phyloP scores from a whole-genome alignment of 1,284 basidiomycete species.

The Amylostereum chailletii region DNA sequence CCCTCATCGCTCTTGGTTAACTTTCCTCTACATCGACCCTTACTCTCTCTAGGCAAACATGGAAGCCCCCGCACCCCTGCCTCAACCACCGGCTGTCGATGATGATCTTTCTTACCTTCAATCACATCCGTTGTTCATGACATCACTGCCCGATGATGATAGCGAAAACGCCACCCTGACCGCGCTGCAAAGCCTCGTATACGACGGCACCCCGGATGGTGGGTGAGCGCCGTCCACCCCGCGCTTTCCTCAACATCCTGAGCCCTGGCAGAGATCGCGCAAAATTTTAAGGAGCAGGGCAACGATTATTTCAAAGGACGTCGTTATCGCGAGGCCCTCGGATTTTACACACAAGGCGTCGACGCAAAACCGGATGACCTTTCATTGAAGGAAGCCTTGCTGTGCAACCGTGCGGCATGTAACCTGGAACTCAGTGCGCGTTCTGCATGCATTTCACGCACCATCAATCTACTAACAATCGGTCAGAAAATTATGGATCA shows the following conservation, averaged over 20 bases:
- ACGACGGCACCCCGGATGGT: conserved; percentile 94
- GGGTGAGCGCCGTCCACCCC: conserved; percentile 24
- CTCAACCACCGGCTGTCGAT: conserved; percentile 30
- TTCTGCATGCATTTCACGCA: conserved; percentile 4
- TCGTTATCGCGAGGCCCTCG: conserved; percentile 78
- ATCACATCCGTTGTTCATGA: conserved; percentile 86
- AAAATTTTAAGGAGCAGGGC: conserved; percentile 92
- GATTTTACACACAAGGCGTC: conserved; percentile 87
- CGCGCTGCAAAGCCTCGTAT: conserved; percentile 79
- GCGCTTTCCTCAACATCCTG: neutral
- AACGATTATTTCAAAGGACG: conserved; percentile 91
- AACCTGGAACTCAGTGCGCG: conserved; percentile 79
- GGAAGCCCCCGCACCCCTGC: conserved; percentile 9
- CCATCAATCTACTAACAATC: neutral
- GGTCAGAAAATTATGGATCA: conserved; percentile 72
- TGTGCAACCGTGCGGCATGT: conserved; percentile 88
- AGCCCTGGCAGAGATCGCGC: conserved; percentile 64
- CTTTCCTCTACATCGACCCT: too few relatives aligned
- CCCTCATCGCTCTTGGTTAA: too few relatives aligned
- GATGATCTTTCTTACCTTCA: conserved; percentile 47
- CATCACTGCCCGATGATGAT: conserved; percentile 66
- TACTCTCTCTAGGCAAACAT: too few relatives aligned
- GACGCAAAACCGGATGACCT: conserved; percentile 72
- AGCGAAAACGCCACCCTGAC: conserved; percentile 61
- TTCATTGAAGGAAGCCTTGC: conserved; percentile 57